Evolutionary conservation across 305 asterid species (phyloP).

Genomic region (Striga hermonthica): DNA sequence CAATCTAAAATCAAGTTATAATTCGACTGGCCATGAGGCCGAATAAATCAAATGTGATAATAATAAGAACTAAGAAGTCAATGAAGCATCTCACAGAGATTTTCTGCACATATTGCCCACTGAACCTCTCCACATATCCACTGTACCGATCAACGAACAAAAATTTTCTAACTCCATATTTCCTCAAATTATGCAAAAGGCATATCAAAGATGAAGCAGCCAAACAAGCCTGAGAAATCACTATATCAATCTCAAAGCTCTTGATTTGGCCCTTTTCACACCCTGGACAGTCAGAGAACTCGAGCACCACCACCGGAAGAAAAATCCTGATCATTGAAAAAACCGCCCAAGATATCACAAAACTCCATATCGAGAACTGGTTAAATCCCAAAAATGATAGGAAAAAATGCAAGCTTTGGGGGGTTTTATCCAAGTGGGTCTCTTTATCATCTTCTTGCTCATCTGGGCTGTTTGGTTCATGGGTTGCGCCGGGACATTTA

Average conservation of each 20-base stretch:
- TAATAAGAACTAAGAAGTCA: background rate
- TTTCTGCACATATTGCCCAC: slow-evolving; percentile 57
- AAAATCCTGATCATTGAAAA: slow-evolving; percentile 53
- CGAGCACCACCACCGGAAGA: slow-evolving; percentile 59
- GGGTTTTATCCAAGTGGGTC: slow-evolving; percentile 57
- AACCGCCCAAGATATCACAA: slow-evolving; percentile 50
- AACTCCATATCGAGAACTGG: slow-evolving; percentile 47
- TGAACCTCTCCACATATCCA: slow-evolving; percentile 66
- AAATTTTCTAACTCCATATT: slow-evolving; percentile 76
- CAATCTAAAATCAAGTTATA: too few relatives aligned
- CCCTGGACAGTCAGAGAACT: slow-evolving; percentile 56
- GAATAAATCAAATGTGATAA: background rate
- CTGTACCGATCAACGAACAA: slow-evolving; percentile 80
- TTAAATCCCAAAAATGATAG: slow-evolving; percentile 59
- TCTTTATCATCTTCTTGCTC: slow-evolving; percentile 36
- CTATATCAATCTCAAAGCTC: slow-evolving; percentile 70
- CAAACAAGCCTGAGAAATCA: slow-evolving; percentile 63
- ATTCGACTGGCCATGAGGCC: background rate
- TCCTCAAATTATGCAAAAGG: slow-evolving; percentile 71
- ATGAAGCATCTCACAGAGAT: slow-evolving; percentile 54
- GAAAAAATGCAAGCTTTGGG: slow-evolving; percentile 44
- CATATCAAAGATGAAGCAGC: slow-evolving; percentile 72
- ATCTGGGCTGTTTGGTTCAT: slow-evolving; percentile 29
- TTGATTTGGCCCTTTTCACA: slow-evolving; percentile 72
- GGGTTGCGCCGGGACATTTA: slow-evolving; percentile 31